phyloP scores from a whole-genome alignment of 345 rosid genomes.

The Populus ilicifolia region DNA sequence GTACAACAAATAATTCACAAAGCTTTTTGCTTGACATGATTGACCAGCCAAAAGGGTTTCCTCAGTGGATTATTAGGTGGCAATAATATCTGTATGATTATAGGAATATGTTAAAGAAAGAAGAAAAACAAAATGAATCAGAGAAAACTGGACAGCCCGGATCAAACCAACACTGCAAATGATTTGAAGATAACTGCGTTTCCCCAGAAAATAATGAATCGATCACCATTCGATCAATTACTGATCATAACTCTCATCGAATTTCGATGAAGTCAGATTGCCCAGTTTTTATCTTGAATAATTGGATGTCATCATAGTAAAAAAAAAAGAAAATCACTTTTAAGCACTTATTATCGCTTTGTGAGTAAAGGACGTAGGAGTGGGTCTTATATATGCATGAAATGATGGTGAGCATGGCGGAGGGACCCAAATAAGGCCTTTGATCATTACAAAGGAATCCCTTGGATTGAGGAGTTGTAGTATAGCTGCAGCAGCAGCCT shows the following conservation, averaged over 20 bases:
- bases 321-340: conserved; percentile 14
- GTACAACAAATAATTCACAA: conserved; percentile 19
- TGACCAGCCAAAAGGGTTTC: conserved; percentile 38
- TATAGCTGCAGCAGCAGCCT: conserved; percentile 37
- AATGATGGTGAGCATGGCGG: conserved; percentile 58
- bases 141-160: conserved; percentile 29
- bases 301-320: conserved; percentile 10
- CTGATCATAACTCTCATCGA: conserved; percentile 7
- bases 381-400: conserved; percentile 54
- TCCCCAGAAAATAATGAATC: conserved; percentile 24
- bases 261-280: background rate
- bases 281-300: conserved; percentile 1
- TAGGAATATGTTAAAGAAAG: background rate
- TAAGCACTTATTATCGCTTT: conserved; percentile 17
- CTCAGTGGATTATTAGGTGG: conserved; percentile 67
- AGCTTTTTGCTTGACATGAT: conserved; percentile 63
- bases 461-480: conserved; percentile 60
- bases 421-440: conserved; percentile 44
- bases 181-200: conserved; percentile 37
- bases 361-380: conserved; percentile 26
- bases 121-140: background rate
- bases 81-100: conserved; percentile 58
- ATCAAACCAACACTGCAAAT: conserved; percentile 44
- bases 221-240: conserved; percentile 26
- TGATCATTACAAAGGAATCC: conserved; percentile 48